Base-by-base conservation (phyloP, 768 basidiomycete genomes). In the Kondoa subrosea region DNA sequence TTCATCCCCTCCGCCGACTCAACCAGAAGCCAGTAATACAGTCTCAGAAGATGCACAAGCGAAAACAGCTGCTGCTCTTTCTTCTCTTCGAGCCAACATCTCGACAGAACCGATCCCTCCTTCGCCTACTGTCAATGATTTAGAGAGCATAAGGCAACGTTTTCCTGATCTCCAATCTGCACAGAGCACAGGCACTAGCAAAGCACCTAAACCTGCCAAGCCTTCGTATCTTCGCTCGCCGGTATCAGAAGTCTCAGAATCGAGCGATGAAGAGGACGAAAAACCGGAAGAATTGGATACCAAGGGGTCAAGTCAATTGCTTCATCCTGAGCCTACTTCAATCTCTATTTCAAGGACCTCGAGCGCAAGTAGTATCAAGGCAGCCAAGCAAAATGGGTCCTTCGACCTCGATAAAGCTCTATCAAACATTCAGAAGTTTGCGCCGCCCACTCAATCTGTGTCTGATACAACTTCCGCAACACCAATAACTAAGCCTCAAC, bases 321-420 rank as follows among this genome's bases (percentile, higher is more conserved):
- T 34, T 12, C 4, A 63, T 34, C 30, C 64, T 17, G 32, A 12
- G 29, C 4, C 32, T 12, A 40, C 4, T 2, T 15, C 66, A 21
- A 66, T 26, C 25, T 57, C 60, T 21, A 3, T 12, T 21, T 25
- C 56, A 14, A 25, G 25, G 21, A 57, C 29, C 3, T 29, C 34
- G n/a, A 58, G 12, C 14, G 25, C 40, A 4, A 31, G 56, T 21
- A 57, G 3, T 2, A 66, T 29, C 2, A 57, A 67, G 2, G 58
- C 31, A 17, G 25, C 16, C 0, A 66, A 30, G 1, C 63, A 57
- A 4, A 68, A 57, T 21, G 73, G 71, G 15, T 68, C 69, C 0
- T 70, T 73, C 67, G 70, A 72, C 27, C 66, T 72, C 17, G 70
- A 67, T 1, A 71, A 68, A 0, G 71, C 73, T 1, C 61, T 73